Evolutionary conservation across 2,329 filamentous ascomycete species (phyloP).

Genomic region (Aspergillus candidus): DNA sequence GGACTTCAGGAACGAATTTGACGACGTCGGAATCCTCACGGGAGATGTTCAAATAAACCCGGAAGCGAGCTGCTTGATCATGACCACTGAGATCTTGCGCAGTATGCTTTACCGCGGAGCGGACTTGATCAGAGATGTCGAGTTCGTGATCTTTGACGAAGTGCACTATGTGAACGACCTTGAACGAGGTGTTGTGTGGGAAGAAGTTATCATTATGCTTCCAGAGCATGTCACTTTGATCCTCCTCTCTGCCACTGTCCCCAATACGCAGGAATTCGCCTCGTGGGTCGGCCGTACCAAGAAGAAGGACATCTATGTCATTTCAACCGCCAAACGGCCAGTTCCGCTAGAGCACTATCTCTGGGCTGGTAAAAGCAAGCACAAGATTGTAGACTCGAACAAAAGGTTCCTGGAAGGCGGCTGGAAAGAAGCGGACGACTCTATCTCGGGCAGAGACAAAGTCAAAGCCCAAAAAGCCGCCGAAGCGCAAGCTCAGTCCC

Average conservation of each 20-base stretch:
- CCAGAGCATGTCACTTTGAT: slow-evolving; percentile 96
- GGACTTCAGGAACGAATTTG: slow-evolving; percentile 83
- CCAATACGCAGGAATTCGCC: slow-evolving; percentile 95
- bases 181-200: slow-evolving; percentile 96
- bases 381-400: slow-evolving; percentile 90
- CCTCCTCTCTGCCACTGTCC: slow-evolving; percentile 88
- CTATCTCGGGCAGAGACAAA: slow-evolving; percentile 77
- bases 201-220: slow-evolving; percentile 99
- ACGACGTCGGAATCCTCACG: slow-evolving; percentile 93
- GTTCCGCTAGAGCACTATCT: slow-evolving; percentile 94
- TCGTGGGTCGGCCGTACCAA: slow-evolving; percentile 98
- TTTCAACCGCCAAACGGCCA: slow-evolving; percentile 90
- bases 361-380: slow-evolving; percentile 87
- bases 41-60: slow-evolving; percentile 97
- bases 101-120: slow-evolving; percentile 98
- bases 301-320: slow-evolving; percentile 98
- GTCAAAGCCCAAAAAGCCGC: slow-evolving; percentile 51
- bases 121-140: slow-evolving; percentile 91
- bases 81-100: slow-evolving; percentile 96
- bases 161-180: slow-evolving; percentile 98
- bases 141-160: slow-evolving; percentile 98
- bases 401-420: slow-evolving; percentile 88
- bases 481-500: slow-evolving; percentile 47
- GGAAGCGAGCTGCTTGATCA: slow-evolving; percentile 95
- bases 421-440: slow-evolving; percentile 88